A percentile compares a stretch with the other conserved stretches of the same genome.
phyloP scores from a whole-genome alignment of 208 protist species.

The Porcisia hertigi region DNA sequence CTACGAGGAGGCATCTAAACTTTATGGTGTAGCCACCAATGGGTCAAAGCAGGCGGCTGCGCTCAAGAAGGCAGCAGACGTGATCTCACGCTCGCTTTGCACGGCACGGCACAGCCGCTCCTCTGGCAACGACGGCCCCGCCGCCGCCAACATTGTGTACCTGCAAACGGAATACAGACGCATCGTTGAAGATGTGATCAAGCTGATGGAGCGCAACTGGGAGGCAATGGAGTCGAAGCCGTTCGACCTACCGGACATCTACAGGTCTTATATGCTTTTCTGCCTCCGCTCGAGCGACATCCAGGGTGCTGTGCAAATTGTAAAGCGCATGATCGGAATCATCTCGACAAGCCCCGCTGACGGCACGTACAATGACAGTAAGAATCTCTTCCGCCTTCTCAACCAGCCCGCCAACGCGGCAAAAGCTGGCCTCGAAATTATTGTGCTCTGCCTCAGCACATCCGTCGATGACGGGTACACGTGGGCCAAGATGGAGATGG shows the following conservation, averaged over 20 bases:
- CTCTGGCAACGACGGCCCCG: neutral
- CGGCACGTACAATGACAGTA: constrained; percentile 38
- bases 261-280: constrained; percentile 50
- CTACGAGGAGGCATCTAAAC: constrained; percentile 37
- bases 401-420: constrained; percentile 72
- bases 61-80: constrained; percentile 39
- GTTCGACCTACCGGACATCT: constrained; percentile 66
- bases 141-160: constrained; percentile 3
- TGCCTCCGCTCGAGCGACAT: constrained; percentile 49
- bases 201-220: constrained; percentile 48
- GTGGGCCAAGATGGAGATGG: constrained; percentile 72
- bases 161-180: constrained; percentile 32
- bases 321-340: constrained; percentile 53
- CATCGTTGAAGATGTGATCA: constrained; percentile 27
- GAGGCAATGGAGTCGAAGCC: constrained; percentile 39
- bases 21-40: constrained; percentile 32
- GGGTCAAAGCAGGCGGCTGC: constrained; percentile 31
- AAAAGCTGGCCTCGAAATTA: constrained; percentile 76
- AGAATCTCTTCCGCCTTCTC: constrained; percentile 68
- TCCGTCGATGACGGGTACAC: constrained; percentile 48
- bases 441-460: constrained; percentile 56
- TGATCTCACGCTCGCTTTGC: constrained; percentile 14
- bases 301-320: constrained; percentile 35
- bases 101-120: constrained; percentile 6
- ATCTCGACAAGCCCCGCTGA: constrained; percentile 31